Evolutionary conservation across 306 rosid genomes (phyloP), one percentile per base, ranked within the genome.

Genomic region (Trichosanthes truncata): DNA sequence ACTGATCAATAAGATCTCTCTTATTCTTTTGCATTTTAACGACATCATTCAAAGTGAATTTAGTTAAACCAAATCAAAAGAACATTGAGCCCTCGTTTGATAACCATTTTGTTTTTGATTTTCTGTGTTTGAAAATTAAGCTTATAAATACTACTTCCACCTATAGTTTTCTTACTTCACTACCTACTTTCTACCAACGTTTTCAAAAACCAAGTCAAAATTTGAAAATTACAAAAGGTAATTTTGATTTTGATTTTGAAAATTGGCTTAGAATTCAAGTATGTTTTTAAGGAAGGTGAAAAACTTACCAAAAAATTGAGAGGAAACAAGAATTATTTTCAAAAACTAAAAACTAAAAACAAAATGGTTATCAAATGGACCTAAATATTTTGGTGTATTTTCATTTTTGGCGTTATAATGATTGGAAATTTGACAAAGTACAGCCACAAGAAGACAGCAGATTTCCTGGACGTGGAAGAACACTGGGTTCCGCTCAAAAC

Each of bases 391-490:
- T 25, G 21, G 11, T 45, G 52, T 45, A 46, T 83, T 60, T 56
- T 65, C n/a, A 74, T 53, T 78, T 48, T 57, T 55, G 61, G 61
- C 45, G 71, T 53, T 82, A 38, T 59, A 63, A 61, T 57, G 61
- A 55, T 36, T 53, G 41, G 60, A 75, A 76, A 48, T 25, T 65
- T 13, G 78, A 82, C 53, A 14, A 56, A 76, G 74, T 84, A 86
- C 90, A 90, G 91, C 68, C 91, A 81, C 83, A 71, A 36, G 83
- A 82, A 74, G 93, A 92, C 78, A 57, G 79, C 79, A 88, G 92
- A 82, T 95, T 95, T 89, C 97, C 97, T 36, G 99, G 99, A 80
- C 81, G 68, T 78, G 97, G 88, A 86, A 95, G 97, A 88, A 69
- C 94, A n/a, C 96, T 93, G 43, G 84, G 90, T 78, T 56, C 90